Evolutionary conservation across 345 rosid species (phyloP).

Genomic region (Psidium guajava): DNA sequence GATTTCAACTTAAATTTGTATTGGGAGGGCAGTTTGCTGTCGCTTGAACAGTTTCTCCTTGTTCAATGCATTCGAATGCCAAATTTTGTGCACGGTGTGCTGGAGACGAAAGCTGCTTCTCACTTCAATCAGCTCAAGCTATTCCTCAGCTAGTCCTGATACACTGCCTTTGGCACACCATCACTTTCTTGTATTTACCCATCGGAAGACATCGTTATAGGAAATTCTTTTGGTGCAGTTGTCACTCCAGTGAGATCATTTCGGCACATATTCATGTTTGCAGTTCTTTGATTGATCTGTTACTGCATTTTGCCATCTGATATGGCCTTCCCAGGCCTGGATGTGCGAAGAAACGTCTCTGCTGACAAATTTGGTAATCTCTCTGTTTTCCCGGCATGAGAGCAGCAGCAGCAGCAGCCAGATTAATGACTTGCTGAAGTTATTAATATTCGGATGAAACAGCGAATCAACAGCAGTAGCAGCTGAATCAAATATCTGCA

Average conservation of each 20-base stretch:
- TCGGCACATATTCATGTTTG: background rate
- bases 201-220: background rate
- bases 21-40: background rate
- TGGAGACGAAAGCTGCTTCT: background rate
- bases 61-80: background rate
- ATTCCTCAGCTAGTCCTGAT: background rate
- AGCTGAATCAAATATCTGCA: background rate
- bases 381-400: background rate
- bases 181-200: background rate
- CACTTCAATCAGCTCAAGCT: background rate
- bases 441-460: background rate
- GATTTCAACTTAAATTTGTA: background rate
- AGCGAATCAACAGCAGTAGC: background rate
- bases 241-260: background rate
- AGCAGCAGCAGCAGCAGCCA: background rate
- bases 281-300: background rate
- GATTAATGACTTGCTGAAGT: background rate
- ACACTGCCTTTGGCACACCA: background rate
- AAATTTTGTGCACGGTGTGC: background rate
- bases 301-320: background rate
- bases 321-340: background rate
- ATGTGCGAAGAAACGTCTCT: background rate
- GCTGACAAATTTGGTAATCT: background rate
- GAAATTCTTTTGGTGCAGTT: background rate
- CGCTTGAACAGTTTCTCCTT: background rate